phyloP scores from a whole-genome alignment of 805 yeast genomes.

The Metschnikowia cubensis region DNA sequence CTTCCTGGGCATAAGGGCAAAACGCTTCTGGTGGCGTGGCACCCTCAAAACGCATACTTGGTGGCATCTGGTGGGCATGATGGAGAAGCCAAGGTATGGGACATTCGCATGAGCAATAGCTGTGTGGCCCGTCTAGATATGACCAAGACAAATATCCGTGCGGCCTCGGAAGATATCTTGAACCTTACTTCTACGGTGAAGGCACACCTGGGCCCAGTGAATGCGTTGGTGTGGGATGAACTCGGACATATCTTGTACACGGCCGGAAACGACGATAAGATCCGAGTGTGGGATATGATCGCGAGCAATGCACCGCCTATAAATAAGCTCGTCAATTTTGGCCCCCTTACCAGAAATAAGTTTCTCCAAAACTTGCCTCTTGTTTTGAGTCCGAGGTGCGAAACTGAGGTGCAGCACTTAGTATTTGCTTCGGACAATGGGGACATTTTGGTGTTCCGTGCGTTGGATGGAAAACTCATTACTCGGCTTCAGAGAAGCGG shows the following conservation, averaged over 20 bases:
- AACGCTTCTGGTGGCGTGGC: conserved; percentile 65
- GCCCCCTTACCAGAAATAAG: conserved; percentile 70
- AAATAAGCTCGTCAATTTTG: conserved; percentile 68
- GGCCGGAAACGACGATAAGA: conserved; percentile 76
- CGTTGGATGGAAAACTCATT: conserved; percentile 59
- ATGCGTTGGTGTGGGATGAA: conserved; percentile 74
- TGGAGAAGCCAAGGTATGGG: conserved; percentile 85
- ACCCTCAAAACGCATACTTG: conserved; percentile 56
- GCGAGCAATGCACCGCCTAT: conserved; percentile 36
- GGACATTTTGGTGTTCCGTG: conserved; percentile 56
- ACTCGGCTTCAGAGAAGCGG: conserved; percentile 49
- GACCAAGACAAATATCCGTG: conserved; percentile 36
- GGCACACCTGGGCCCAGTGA: conserved; percentile 77
- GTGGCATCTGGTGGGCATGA: conserved; percentile 79
- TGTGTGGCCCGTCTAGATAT: conserved; percentile 64
- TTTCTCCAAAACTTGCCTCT: conserved; percentile 48
- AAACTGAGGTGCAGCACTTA: conserved; percentile 53
- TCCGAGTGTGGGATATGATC: conserved; percentile 71
- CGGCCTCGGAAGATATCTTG: conserved; percentile 13
- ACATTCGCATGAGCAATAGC: conserved; percentile 63
- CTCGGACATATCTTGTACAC: conserved; percentile 60
- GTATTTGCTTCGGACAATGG: conserved; percentile 76
- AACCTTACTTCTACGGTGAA: conserved; percentile 38
- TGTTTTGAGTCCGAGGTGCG: conserved; percentile 47
- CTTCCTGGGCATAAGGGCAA: conserved; percentile 58